A percentile compares a stretch with the other conserved stretches of the same genome.
Evolutionary conservation across 495 filamentous ascomycete species (phyloP).

Genomic region (Hypomontagnella submonticulosa): DNA sequence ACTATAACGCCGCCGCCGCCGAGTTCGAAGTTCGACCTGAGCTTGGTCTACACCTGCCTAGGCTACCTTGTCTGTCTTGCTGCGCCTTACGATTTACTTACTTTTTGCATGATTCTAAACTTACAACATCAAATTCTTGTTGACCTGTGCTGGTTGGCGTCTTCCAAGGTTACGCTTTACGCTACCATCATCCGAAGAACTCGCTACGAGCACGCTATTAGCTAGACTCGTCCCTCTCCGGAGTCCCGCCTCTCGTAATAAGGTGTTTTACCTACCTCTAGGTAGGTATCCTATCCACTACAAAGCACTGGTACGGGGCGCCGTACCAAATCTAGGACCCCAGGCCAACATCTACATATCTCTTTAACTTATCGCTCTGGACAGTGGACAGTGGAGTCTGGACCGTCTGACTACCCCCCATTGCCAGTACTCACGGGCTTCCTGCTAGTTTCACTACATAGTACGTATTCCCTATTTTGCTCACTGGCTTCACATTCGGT

Average conservation of each 20-base stretch:
- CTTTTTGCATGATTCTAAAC: slow-evolving; percentile 3
- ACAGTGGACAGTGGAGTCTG: slow-evolving; percentile 32
- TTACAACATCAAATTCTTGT: not conserved
- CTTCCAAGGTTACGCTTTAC: slow-evolving; percentile 5
- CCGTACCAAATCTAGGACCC: slow-evolving; percentile 22
- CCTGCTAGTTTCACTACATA: slow-evolving; percentile 26
- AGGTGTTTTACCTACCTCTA: slow-evolving; percentile 9
- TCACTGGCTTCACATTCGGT: slow-evolving; percentile 24
- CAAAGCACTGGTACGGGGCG: slow-evolving; percentile 18
- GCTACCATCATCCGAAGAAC: slow-evolving; percentile 2
- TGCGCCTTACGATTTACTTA: slow-evolving; percentile 23
- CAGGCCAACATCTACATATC: slow-evolving; percentile 2
- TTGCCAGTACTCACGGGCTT: slow-evolving; percentile 6
- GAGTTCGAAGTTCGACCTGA: slow-evolving; percentile 18
- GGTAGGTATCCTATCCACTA: too few relatives aligned
- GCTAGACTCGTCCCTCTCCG: slow-evolving; percentile 12
- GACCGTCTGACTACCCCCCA: slow-evolving; percentile 25
- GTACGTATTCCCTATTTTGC: not conserved
- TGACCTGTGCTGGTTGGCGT: not conserved
- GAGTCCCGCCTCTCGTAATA: slow-evolving; percentile 21
- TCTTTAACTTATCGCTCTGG: slow-evolving; percentile 10
- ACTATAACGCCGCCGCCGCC: slow-evolving; percentile 28
- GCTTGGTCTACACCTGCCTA: slow-evolving; percentile 4
- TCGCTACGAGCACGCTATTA: not conserved
- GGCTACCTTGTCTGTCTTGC: slow-evolving; percentile 9